Evolutionary conservation across 495 filamentous ascomycete genomes (phyloP).

Genomic region (Aspergillus indologenus): DNA sequence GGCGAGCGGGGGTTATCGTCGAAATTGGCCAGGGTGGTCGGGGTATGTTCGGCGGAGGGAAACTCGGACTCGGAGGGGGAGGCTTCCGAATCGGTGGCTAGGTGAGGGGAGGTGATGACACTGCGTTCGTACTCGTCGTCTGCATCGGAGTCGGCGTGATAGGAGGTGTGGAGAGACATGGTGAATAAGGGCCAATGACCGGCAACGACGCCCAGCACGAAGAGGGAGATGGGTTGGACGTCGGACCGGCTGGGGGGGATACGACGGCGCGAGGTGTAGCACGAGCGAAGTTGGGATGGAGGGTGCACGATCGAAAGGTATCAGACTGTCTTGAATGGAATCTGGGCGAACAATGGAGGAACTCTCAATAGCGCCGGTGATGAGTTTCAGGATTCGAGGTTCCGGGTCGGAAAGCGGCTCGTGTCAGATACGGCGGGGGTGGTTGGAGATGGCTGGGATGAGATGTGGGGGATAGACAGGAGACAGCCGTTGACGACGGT

Average conservation of each 20-base stretch:
- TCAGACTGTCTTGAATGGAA: not conserved
- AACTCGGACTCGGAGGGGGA: conserved; percentile 80
- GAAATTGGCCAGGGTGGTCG: conserved; percentile 74
- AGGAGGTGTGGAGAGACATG: conserved; percentile 53
- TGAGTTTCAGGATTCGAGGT: not conserved
- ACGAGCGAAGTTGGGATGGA: not conserved
- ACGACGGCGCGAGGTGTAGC: not conserved
- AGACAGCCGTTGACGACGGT: not conserved
- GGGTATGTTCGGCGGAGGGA: conserved; percentile 80
- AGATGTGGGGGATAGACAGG: not conserved
- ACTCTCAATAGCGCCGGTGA: not conserved
- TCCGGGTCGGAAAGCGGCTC: conserved; percentile 13
- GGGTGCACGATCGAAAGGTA: not conserved
- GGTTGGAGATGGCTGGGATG: not conserved
- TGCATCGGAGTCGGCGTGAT: conserved; percentile 83
- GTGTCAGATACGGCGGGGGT: conserved; percentile 3
- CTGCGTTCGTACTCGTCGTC: conserved; percentile 93
- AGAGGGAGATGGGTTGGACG: conserved; percentile 17
- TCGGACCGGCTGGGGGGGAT: conserved; percentile 14
- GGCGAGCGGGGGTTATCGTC: conserved; percentile 67
- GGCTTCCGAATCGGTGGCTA: conserved; percentile 72
- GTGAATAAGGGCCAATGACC: conserved; percentile 6
- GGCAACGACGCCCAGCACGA: conserved; percentile 16
- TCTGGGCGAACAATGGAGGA: conserved; percentile 4
- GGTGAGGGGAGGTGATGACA: conserved; percentile 66